phyloP scores from a whole-genome alignment of 768 basidiomycete genomes.

The Auricularia sp. region DNA sequence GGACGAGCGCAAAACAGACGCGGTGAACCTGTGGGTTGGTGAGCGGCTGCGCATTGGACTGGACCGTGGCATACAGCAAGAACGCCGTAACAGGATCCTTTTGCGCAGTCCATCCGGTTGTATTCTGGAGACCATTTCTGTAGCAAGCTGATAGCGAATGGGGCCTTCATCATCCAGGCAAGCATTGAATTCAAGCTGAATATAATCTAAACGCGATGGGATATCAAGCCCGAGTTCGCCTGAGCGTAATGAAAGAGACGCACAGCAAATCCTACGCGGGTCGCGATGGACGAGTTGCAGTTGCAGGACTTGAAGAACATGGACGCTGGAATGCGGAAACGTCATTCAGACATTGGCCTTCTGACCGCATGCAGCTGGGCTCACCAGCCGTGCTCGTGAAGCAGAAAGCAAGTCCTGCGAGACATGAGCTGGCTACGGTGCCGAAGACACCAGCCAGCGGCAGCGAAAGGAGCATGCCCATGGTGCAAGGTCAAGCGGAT shows the following conservation, averaged over 20 bases:
- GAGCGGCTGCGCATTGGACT: background rate
- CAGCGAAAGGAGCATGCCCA: constrained; percentile 68
- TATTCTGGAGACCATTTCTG: constrained; percentile 94
- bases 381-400: constrained; percentile 77
- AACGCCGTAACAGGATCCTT: constrained; percentile 91
- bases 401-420: constrained; percentile 76
- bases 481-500: constrained; percentile 17
- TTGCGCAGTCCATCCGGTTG: constrained; percentile 94
- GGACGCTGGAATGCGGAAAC: constrained; percentile 46
- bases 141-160: constrained; percentile 73
- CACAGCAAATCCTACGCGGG: constrained; percentile 90
- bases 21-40: constrained; percentile 61
- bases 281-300: constrained; percentile 97
- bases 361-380: constrained; percentile 7
- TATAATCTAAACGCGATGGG: constrained; percentile 53
- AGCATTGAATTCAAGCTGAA: constrained; percentile 92
- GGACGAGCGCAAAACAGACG: constrained; percentile 86
- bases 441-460: constrained; percentile 59
- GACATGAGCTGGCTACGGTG: constrained; percentile 70
- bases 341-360: constrained; percentile 1
- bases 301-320: constrained; percentile 99
- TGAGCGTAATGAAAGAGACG: constrained; percentile 16
- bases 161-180: constrained; percentile 94
- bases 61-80: constrained; percentile 59
- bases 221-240: background rate